Evolutionary conservation across 257 asterid genomes (phyloP), one percentile per base, ranked within the genome.

Genomic region (Scutellaria galericulata): DNA sequence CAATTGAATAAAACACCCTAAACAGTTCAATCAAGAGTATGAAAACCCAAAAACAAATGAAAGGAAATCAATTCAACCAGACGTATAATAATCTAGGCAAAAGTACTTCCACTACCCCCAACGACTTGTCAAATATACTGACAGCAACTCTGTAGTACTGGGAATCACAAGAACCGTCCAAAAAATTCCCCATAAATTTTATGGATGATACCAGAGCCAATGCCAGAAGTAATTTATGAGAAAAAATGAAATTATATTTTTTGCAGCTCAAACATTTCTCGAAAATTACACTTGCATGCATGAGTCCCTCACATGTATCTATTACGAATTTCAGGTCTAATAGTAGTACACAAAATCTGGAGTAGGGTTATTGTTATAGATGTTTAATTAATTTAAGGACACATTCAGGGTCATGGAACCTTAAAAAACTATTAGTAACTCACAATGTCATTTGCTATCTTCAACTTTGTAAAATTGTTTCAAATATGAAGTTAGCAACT

Each of bases 1-100:
- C n/a, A 24, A 13, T 47, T 47, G 68, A 65, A 54, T 10, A 44
- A 65, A 47, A 46, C 22, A 12, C 44, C 70, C 58, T 44, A 46
- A 12, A 15, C 27, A 24, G 35, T 22, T 9, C 58, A 4, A 52
- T 27, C 1, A 0, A 15, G 58, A 15, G 58, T 11, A 52, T 52
- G 57, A 52, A 52, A 52, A 52, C 58, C 58, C 7, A 7, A 52
- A 24, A 5, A 22, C 40, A 22, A 7, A 20, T 8, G 18, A 9
- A 55, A 6, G 39, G 22, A 54, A 54, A 22, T 20, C 37, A 54
- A 15, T 18, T 54, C 60, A 54, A 18, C 7, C 40, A 55, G 14
- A 13, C 22, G 12, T 22, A 55, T 3, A 14, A 3, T 52, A 5
- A 4, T 55, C 2, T 20, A 22, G 6, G 61, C 7, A 4, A 24